phyloP scores from a whole-genome alignment of 2,329 filamentous ascomycete genomes.

The Claviceps lovelessii region DNA sequence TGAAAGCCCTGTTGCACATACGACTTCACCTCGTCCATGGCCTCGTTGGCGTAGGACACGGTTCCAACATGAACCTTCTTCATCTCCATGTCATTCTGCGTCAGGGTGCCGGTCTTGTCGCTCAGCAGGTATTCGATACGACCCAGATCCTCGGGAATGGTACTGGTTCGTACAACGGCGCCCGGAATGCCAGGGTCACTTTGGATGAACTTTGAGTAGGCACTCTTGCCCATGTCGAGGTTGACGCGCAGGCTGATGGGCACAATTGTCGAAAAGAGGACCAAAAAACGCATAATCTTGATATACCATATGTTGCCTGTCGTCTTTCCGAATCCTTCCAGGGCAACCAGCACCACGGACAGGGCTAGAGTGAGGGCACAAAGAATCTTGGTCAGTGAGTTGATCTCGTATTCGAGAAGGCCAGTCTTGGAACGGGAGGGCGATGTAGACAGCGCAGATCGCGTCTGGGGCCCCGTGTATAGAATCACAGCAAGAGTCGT shows the following conservation, averaged over 20 bases:
- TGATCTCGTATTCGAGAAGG: slow-evolving; percentile 88
- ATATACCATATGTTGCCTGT: slow-evolving; percentile 72
- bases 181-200: slow-evolving; percentile 78
- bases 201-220: slow-evolving; percentile 93
- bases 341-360: slow-evolving; percentile 73
- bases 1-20: slow-evolving; percentile 80
- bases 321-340: slow-evolving; percentile 64
- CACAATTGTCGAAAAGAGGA: slow-evolving; percentile 97
- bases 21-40: slow-evolving; percentile 88
- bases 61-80: slow-evolving; percentile 98
- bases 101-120: slow-evolving; percentile 96
- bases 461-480: slow-evolving; percentile 88
- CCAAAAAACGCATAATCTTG: slow-evolving; percentile 94
- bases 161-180: slow-evolving; percentile 88
- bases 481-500: slow-evolving; percentile 79
- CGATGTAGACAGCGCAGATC: slow-evolving; percentile 84
- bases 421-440: slow-evolving; percentile 88
- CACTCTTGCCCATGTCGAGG: slow-evolving; percentile 90
- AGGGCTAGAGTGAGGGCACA: slow-evolving; percentile 76
- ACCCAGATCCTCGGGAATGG: slow-evolving; percentile 90
- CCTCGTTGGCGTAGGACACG: slow-evolving; percentile 94
- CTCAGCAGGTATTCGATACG: slow-evolving; percentile 92
- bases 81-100: slow-evolving; percentile 97
- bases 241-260: slow-evolving; percentile 95
- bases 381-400: slow-evolving; percentile 89